phyloP scores from a whole-genome alignment of 148 eudicot genomes.

The Persicaria maculosa region DNA sequence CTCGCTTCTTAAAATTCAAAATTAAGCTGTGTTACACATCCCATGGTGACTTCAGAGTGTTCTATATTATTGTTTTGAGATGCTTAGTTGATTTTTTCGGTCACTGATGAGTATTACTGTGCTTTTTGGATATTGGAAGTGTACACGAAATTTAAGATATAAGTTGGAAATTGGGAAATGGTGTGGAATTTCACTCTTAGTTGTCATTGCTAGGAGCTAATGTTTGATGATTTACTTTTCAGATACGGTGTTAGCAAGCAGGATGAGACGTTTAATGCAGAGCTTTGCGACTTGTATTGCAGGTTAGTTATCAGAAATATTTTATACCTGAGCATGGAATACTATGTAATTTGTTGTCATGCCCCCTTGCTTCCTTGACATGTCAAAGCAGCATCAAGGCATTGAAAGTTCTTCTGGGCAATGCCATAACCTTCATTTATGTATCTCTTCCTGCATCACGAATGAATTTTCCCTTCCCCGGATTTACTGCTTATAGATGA shows the following conservation, averaged over 20 bases:
- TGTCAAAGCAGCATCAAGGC: not conserved
- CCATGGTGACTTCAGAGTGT: not conserved
- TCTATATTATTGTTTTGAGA: not conserved
- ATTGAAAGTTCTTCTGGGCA: not conserved
- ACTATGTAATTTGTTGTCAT: not conserved
- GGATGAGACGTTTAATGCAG: slow-evolving; percentile 70
- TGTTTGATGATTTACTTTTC: slow-evolving; percentile 14
- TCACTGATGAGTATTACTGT: not conserved
- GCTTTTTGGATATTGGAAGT: not conserved
- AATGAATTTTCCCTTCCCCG: not conserved
- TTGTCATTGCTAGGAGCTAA: not conserved
- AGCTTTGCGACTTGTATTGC: slow-evolving; percentile 74
- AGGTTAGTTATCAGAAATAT: slow-evolving; percentile 34
- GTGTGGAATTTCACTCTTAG: not conserved
- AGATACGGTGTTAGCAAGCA: slow-evolving; percentile 92
- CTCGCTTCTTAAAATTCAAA: not conserved
- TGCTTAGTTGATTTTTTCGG: not conserved
- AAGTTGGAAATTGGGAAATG: not conserved
- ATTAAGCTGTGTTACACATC: not conserved
- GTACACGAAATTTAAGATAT: not conserved
- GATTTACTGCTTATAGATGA: not conserved
- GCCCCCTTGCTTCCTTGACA: not conserved
- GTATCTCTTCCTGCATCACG: not conserved
- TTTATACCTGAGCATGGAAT: not conserved
- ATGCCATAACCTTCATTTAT: not conserved